These are phyloP conservation scores for Yarrowia sp. DNA, from an alignment of 805 yeast species.

Conservation along the genomic window DNA sequence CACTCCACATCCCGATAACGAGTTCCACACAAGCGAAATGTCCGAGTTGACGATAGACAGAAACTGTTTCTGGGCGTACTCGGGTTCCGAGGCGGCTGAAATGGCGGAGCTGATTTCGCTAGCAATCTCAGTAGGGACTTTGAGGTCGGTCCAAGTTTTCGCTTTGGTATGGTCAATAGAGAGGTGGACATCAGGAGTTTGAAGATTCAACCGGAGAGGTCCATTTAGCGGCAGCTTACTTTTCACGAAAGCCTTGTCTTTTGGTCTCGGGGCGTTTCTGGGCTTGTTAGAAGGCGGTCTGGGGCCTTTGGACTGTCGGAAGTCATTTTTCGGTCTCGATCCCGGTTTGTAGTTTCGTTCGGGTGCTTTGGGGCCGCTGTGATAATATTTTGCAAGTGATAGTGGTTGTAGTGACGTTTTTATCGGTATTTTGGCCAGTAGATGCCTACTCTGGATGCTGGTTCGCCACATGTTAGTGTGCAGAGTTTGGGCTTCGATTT, in stretches of 20 bases:
- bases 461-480: conserved; percentile 20
- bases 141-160: conserved; percentile 1
- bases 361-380: background rate
- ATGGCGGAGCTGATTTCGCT: background rate
- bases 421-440: background rate
- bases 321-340: background rate
- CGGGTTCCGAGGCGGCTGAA: background rate
- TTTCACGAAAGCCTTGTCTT: background rate
- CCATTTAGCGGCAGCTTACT: background rate
- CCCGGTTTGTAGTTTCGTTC: background rate
- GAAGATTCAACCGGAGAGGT: background rate
- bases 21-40: conserved; percentile 12
- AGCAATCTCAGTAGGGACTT: background rate
- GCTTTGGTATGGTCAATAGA: conserved; percentile 12
- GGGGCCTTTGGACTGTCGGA: background rate
- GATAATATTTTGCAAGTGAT: background rate
- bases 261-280: conserved; percentile 8
- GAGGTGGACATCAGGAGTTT: background rate
- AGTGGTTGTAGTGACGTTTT: background rate
- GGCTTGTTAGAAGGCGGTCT: background rate
- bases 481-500: conserved; percentile 8
- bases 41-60: conserved; percentile 12
- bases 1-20: conserved; percentile 13
- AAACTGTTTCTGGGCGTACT: conserved; percentile 1
- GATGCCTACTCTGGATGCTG: background rate